Evolutionary conservation across 2,329 filamentous ascomycete species (phyloP).

Genomic region (Paecilomyces dactylethromorphus): DNA sequence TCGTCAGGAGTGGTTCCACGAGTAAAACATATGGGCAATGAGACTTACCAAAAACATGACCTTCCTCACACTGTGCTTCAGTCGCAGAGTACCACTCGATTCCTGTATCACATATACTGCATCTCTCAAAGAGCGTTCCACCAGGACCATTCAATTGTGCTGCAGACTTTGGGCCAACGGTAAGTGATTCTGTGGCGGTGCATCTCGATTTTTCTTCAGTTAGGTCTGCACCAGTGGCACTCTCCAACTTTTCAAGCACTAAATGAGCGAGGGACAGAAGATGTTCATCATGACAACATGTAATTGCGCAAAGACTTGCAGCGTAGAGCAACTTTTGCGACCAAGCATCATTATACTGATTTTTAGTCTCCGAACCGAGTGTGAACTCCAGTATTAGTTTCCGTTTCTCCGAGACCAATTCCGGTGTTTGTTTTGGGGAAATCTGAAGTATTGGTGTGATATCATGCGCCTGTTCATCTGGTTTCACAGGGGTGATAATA

Average conservation of each 20-base stretch:
- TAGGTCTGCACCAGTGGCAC: conserved; percentile 21
- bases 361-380: conserved; percentile 13
- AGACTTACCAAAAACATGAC: conserved; percentile 45
- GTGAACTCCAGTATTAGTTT: conserved; percentile 21
- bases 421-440: conserved; percentile 9
- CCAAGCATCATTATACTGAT: conserved; percentile 12
- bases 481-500: conserved; percentile 22
- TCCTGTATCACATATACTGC: conserved; percentile 44
- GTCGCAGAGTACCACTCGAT: conserved; percentile 43
- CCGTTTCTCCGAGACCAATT: conserved; percentile 11
- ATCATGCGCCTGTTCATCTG: conserved; percentile 8
- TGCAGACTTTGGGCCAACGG: conserved; percentile 16
- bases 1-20: conserved; percentile 4
- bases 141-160: conserved; percentile 16
- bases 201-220: conserved; percentile 26
- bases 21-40: neutral
- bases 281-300: conserved; percentile 15
- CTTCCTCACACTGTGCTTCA: conserved; percentile 43
- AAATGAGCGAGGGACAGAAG: conserved; percentile 18
- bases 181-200: neutral
- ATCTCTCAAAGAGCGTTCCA: conserved; percentile 38
- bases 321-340: conserved; percentile 28
- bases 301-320: conserved; percentile 28
- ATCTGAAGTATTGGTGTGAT: conserved; percentile 7
- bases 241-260: conserved; percentile 20